Conservation (phyloP, 345 rosid species). For the Salix koriyanagi region DNA sequence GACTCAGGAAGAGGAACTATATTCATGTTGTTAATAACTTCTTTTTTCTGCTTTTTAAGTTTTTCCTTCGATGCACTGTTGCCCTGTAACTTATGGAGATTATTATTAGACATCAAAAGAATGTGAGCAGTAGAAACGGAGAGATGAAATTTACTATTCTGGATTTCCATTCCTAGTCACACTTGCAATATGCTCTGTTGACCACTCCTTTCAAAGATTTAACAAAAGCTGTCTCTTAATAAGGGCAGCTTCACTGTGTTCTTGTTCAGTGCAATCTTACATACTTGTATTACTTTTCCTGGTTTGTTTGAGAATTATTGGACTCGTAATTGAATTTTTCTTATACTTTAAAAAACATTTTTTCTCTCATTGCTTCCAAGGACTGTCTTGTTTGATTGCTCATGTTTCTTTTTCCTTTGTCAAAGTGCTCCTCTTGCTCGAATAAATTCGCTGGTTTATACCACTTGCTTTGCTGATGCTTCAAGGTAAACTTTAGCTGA, state of each 20-base stretch:
- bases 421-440: constrained; percentile 80
- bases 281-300: neutral
- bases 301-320: neutral
- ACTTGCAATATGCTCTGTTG: neutral
- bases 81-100: no score
- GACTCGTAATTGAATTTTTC: neutral
- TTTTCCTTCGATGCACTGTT: no score
- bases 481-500: constrained; percentile 57
- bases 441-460: constrained; percentile 70
- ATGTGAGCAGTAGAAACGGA: neutral
- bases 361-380: neutral
- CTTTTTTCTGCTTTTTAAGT: neutral
- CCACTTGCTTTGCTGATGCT: constrained; percentile 71
- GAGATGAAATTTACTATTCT: neutral
- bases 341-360: neutral
- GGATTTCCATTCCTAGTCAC: neutral
- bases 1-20: no score
- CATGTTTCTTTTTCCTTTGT: constrained; percentile 4
- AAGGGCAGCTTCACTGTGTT: neutral
- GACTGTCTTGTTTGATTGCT: neutral
- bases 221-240: neutral
- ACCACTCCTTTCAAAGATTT: neutral
- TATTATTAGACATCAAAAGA: neutral
- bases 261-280: neutral
- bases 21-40: neutral